Evolutionary conservation across 306 rosid species (phyloP).

Genomic region (Mucuna pruriens): DNA sequence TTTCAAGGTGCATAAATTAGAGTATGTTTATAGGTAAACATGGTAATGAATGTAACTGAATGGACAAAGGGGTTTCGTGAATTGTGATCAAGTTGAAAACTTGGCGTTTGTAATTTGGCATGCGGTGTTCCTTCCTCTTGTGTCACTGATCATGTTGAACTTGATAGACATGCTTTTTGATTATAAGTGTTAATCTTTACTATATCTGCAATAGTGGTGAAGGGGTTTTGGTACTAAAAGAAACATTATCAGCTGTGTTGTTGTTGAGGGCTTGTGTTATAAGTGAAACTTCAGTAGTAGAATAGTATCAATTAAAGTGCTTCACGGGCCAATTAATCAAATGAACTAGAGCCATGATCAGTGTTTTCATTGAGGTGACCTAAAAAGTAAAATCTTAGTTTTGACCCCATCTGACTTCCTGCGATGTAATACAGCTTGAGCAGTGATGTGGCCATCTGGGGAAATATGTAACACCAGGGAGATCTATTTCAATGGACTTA

Average conservation of each 20-base stretch:
- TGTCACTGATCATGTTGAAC: not conserved
- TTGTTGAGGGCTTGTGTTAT: not conserved
- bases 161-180: not conserved
- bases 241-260: not conserved
- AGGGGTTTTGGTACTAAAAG: not conserved
- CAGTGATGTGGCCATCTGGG: not conserved
- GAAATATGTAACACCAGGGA: not conserved
- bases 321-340: not conserved
- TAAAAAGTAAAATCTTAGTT: not conserved
- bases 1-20: conserved; percentile 3
- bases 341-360: not conserved
- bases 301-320: not conserved
- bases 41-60: not conserved
- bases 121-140: not conserved
- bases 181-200: not conserved
- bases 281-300: not conserved
- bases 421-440: not conserved
- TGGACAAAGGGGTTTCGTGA: conserved; percentile 29
- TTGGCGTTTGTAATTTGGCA: conserved; percentile 9
- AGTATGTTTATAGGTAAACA: not conserved
- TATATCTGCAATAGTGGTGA: not conserved
- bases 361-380: not conserved
- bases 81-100: conserved; percentile 19
- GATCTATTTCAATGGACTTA: not conserved
- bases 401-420: not conserved